Base-by-base conservation (phyloP, 2,329 filamentous ascomycete species). In the Colletotrichum sp. region DNA sequence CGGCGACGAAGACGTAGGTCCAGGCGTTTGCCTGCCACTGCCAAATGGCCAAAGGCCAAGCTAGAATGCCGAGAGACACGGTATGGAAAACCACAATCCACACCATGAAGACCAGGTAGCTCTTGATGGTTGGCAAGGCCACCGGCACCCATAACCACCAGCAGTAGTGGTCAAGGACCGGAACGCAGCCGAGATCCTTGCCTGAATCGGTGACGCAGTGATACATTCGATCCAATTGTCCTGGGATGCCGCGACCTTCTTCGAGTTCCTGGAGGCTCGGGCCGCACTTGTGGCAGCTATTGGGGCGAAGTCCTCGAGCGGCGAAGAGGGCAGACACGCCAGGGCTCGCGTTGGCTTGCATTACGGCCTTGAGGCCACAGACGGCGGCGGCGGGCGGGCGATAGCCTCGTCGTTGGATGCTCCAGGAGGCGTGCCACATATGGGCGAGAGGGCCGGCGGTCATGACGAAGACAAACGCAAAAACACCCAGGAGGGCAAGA, bases 191-290 rank as follows among this genome's bases (percentile, higher is more conserved):
- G 0, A 43, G 16, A 0, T 43, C 16, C 39, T 43, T 18, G 16
- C 39, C 36, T 0, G 39, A 10, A 9, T 43, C 2, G 8, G 2
- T 3, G 0, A 43, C 16, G 16, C 39, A 18, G 1, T 43, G 39
- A 1, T 43, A 43, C 15, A 43, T 43, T 1, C 36, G 4, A 2
- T 39, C 36, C n/a, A n/a, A n/a, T n/a, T n/a, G 15, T 8, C 6
- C 6, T 39, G 7, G 13, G 34, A 16, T 16, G 15, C 3, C 1
- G 36, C 32, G 32, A 7, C 32, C 32, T 2, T 39, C 36, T 2
- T 39, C 36, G 36, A 39, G 36, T 18, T 9, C 36, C 36, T 2
- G 36, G 8, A 7, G 36, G 36, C 15, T 39, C 3, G 36, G 36
- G 2, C 1, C 15, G 3, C 36, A 39, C 16, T 39, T 16, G 36